Conservation (phyloP, 768 basidiomycete species). For the Polyporus arcularius region DNA sequence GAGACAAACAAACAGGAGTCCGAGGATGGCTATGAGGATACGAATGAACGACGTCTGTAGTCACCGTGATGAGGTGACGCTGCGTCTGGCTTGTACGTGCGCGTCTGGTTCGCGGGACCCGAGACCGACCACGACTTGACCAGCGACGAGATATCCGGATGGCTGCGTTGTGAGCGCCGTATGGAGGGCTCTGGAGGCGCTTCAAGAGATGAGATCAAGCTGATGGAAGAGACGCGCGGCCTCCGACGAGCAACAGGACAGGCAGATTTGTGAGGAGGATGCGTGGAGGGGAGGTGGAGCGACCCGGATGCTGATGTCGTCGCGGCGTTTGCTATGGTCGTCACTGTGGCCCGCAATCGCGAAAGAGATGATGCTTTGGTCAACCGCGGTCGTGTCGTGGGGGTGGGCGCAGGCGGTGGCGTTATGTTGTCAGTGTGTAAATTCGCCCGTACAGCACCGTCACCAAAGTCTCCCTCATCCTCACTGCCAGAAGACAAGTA, state of each 20-base stretch:
- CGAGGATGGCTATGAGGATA: too few species aligned
- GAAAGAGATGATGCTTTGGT: slow-evolving; percentile 11
- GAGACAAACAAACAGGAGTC: not conserved
- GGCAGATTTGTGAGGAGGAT: not conserved
- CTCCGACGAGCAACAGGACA: slow-evolving; percentile 9
- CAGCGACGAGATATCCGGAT: slow-evolving; percentile 58
- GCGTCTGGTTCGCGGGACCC: slow-evolving; percentile 63
- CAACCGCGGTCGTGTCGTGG: not conserved
- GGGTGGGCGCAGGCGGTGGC: not conserved
- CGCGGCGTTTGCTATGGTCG: slow-evolving; percentile 22
- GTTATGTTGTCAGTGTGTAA: not conserved
- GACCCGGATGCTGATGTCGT: slow-evolving; percentile 15
- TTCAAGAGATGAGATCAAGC: slow-evolving; percentile 39
- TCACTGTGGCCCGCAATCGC: slow-evolving; percentile 25
- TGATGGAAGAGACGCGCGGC: slow-evolving; percentile 24
- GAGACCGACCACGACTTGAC: slow-evolving; percentile 57
- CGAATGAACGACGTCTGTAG: not conserved
- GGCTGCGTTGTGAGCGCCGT: slow-evolving; percentile 47
- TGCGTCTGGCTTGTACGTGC: slow-evolving; percentile 41
- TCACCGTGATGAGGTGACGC: not conserved
- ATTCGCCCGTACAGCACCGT: slow-evolving; percentile 7
- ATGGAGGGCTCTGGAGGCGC: slow-evolving; percentile 51
- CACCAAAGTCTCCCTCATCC: slow-evolving; percentile 24
- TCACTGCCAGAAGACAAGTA: slow-evolving; percentile 29
- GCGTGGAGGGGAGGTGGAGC: slow-evolving; percentile 5